Base-by-base conservation (phyloP, 306 rosid species). In the Adenanthera pavonina region DNA sequence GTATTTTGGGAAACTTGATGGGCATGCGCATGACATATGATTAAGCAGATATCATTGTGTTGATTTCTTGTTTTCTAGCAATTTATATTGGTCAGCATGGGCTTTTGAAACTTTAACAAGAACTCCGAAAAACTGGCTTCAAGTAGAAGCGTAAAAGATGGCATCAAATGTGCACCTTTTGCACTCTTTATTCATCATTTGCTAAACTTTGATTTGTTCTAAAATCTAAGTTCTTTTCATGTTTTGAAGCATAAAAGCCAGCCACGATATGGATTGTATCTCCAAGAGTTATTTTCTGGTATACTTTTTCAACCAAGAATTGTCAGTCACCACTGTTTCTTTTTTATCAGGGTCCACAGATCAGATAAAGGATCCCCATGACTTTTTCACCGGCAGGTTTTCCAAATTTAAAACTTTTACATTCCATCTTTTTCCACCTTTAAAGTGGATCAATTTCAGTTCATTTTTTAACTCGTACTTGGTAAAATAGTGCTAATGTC, bases 311-410 rank as follows among this genome's bases (percentile, higher is more conserved):
- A 2, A 33, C 43, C 70, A 33, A 60, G 79, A 4, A 46, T 80
- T 47, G 69, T 81, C 70, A 70, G 59, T 66, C 75, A 57, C 54
- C 52, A 52, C 52, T 78, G 43, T 60, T 48, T 69, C 72, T 65
- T 87, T 74, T 19, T 77, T 83, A 41, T 56, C 90, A 94, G 97
- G 98, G 48, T 85, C 85, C 64, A 84, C 85, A 0, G 91, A 92
- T 81, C 94, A 95, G 78, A 83, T 95, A 74, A 89, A 87, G 75
- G 72, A 85, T 74, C 85, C 92, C 16, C 81, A 79, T 36, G 92
- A 88, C 74, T 91, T 81, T 80, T 91, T 92, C 92, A 88, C 98
- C 11, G 97, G 97, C 89, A 94, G 97, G 98, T 94, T 44, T 52
- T 62, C 44, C 13, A 13, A 12, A 11, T 38, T 60, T 6, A 3